phyloP scores from a whole-genome alignment of 352 stramenopile species.

The Thalassiosira livingstoniorum region DNA sequence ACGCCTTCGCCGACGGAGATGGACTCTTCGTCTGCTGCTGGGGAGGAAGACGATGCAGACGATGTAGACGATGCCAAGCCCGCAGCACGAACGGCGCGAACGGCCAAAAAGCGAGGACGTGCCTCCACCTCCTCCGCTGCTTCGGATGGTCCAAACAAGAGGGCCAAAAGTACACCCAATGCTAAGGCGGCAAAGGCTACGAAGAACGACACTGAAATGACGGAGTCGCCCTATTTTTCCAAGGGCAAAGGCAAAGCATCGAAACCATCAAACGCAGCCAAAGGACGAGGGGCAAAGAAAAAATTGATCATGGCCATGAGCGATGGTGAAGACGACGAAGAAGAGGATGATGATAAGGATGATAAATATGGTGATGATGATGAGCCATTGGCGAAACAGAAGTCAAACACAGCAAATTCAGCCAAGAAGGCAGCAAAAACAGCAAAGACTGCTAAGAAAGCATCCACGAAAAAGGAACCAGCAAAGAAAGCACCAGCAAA shows the following conservation, averaged over 20 bases:
- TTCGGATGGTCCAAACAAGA: constrained; percentile 8
- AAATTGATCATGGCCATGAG: constrained; percentile 40
- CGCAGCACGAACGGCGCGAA: neutral
- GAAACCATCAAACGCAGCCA: neutral
- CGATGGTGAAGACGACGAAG: constrained; percentile 25
- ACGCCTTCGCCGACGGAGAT: constrained; percentile 34
- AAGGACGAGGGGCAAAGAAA: constrained; percentile 2
- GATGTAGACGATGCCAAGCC: neutral
- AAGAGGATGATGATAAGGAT: neutral
- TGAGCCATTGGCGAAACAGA: neutral
- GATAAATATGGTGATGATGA: neutral
- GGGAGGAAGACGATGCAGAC: neutral
- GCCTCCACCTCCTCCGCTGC: neutral
- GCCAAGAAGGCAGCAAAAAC: constrained; percentile 16
- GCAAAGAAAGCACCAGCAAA: constrained; percentile 20
- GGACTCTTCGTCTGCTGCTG: constrained; percentile 5
- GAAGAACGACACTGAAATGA: neutral
- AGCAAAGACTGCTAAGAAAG: constrained; percentile 27
- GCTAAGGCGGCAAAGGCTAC: constrained; percentile 4
- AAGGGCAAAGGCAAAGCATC: constrained; percentile 27
- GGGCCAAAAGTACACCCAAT: neutral
- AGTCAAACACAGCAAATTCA: neutral
- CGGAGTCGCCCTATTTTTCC: constrained; percentile 28
- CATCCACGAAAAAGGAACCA: constrained; percentile 2
- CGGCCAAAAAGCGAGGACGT: neutral